Percentiles rank a stretch among this genome's conserved stretches.
Evolutionary conservation across 768 basidiomycete species (phyloP).

Genomic region (Lyophyllum shimeji): DNA sequence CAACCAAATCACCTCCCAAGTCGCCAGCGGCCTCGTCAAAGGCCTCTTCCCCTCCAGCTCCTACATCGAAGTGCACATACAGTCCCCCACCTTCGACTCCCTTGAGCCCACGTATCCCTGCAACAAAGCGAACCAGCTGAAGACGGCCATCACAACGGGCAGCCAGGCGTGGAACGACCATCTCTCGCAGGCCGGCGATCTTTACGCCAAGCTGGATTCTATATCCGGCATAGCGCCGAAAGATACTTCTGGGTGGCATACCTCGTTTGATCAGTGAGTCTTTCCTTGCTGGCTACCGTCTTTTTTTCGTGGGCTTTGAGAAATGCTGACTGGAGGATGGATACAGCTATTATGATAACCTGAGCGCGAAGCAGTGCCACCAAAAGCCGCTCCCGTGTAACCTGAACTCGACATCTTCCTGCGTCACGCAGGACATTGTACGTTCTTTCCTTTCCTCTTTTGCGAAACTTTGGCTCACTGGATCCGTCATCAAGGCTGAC

Average conservation of each 20-base stretch:
- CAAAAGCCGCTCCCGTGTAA: slow-evolving; percentile 45
- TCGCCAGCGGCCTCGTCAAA: slow-evolving; percentile 43
- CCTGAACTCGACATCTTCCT: slow-evolving; percentile 40
- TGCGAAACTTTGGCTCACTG: not conserved
- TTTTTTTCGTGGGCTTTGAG: not conserved
- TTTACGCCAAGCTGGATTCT: slow-evolving; percentile 41
- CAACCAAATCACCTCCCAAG: slow-evolving; percentile 53
- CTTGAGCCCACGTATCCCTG: slow-evolving; percentile 49
- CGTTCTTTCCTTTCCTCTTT: not conserved
- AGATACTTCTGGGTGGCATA: slow-evolving; percentile 49
- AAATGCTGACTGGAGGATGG: not conserved
- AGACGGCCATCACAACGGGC: slow-evolving; percentile 37
- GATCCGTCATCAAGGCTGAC: slow-evolving; percentile 32
- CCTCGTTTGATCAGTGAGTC: slow-evolving; percentile 49
- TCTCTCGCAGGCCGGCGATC: slow-evolving; percentile 31
- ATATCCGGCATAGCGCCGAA: slow-evolving; percentile 39
- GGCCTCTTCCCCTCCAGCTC: slow-evolving; percentile 43
- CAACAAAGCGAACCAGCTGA: slow-evolving; percentile 32
- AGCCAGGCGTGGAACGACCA: slow-evolving; percentile 41
- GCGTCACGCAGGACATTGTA: slow-evolving; percentile 43
- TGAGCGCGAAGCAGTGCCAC: slow-evolving; percentile 52
- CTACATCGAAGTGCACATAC: slow-evolving; percentile 34
- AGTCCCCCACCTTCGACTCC: slow-evolving; percentile 42
- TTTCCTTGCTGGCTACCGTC: not conserved
- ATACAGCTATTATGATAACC: slow-evolving; percentile 49